A percentile compares a stretch with the other conserved stretches of the same genome.
phyloP scores from a whole-genome alignment of 768 basidiomycete genomes.

The Cantharellus anzutake region DNA sequence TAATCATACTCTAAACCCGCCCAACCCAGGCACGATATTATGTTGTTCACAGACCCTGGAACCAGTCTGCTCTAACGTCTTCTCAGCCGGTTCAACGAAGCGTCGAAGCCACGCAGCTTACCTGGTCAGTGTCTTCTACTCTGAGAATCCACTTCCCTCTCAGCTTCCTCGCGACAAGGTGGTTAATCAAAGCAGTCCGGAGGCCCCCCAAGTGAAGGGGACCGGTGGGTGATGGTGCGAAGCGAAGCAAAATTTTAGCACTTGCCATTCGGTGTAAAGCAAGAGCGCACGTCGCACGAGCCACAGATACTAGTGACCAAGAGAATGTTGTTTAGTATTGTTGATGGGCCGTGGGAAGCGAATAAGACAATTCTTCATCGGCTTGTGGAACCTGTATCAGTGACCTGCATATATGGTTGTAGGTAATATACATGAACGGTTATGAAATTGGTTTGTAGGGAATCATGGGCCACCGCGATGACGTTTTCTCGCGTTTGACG shows the following conservation, averaged over 20 bases:
- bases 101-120: conserved; percentile 20
- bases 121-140: conserved; percentile 90
- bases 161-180: conserved; percentile 62
- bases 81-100: background rate
- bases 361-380: no score
- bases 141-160: conserved; percentile 82
- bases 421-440: no score
- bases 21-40: conserved; percentile 65
- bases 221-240: conserved; percentile 95
- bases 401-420: no score
- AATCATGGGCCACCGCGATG: no score
- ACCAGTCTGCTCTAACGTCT: conserved; percentile 50
- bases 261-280: background rate
- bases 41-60: conserved; percentile 66
- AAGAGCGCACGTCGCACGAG: background rate
- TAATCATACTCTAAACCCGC: conserved; percentile 82
- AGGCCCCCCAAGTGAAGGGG: conserved; percentile 87
- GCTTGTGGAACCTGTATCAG: no score
- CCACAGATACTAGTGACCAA: background rate
- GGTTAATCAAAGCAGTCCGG: conserved; percentile 84
- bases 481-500: no score
- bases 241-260: conserved; percentile 39
- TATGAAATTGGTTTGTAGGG: no score
- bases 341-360: no score
- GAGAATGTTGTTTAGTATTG: no score